Percentiles rank a stretch among this genome's conserved stretches.
These are phyloP conservation scores for Gnetum montanum DNA, from an alignment of 75 land plant genomes.

Conservation along the genomic window DNA sequence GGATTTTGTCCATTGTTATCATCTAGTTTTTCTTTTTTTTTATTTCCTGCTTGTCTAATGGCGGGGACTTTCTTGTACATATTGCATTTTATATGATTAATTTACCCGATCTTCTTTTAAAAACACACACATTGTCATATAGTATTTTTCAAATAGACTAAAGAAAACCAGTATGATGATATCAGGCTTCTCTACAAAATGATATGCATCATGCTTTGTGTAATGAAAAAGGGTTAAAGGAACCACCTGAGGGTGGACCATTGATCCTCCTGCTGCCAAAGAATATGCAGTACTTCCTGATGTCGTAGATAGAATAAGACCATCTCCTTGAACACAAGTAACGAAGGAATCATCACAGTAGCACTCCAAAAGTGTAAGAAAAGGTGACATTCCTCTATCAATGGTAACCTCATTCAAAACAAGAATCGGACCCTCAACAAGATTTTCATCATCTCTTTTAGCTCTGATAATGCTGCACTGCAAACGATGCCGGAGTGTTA, in stretches of 20 bases:
- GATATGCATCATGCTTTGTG: no score
- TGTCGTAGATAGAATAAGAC: slow-evolving; percentile 87
- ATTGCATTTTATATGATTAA: no score
- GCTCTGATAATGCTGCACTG: slow-evolving; percentile 65
- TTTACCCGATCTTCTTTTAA: no score
- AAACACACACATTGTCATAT: no score
- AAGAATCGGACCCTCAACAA: slow-evolving; percentile 55
- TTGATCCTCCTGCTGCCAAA: slow-evolving; percentile 95
- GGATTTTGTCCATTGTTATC: no score
- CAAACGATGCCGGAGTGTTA: slow-evolving; percentile 79
- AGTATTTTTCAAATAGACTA: no score
- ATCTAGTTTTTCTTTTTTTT: no score
- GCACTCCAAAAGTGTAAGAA: slow-evolving; percentile 82
- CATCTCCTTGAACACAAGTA: slow-evolving; percentile 96
- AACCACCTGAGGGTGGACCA: slow-evolving; percentile 98
- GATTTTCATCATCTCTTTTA: slow-evolving; percentile 29
- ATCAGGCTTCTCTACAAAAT: no score
- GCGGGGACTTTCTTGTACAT: no score
- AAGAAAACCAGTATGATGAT: no score
- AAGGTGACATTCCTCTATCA: slow-evolving; percentile 89
- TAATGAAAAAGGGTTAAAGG: background rate
- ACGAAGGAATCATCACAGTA: slow-evolving; percentile 83
- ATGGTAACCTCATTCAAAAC: slow-evolving; percentile 95
- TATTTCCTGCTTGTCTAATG: no score
- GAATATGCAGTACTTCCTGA: slow-evolving; percentile 99